Base-by-base conservation (phyloP, 768 basidiomycete genomes). In the Clavaria fumosa region DNA sequence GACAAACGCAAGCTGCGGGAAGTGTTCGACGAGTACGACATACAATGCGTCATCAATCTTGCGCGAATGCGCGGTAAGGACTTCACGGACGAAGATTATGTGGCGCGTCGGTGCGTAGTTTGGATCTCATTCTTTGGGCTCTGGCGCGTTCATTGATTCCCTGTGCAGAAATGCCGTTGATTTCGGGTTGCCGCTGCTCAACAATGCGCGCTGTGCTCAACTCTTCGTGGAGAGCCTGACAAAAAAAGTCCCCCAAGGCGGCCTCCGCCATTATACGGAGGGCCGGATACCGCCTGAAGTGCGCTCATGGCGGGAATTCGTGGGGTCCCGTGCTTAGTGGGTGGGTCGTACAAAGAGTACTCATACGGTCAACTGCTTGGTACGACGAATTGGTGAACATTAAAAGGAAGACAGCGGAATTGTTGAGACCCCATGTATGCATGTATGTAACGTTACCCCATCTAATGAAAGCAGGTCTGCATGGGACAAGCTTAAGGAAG, bases 1-100 rank as follows among this genome's bases (percentile, higher is more conserved):
- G 95, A 99, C 61, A 97, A 99, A 68, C 70, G 95, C 34, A 89
- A 85, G 57, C 66, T 97, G 11, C 79, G 86, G 23, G 80, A 89
- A 54, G 93, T 93, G 9, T 91, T 86, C 44, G 84, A 88, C 55
- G 83, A 93, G 57, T 81, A 80, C 55, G 85, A 96, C 46, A 93
- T 99, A 48, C 81, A 89, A 51, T 79, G 76, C 33, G 95, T 99
- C 30, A 75, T 97, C 59, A 96, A 97, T 61, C 69, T 99, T 36
- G 79, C 93, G 7, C 74, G 78, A 50, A 61, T 71, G 38, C 77
- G 89, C 4, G 91, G 79, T 23, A 63, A 60, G 28, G 73, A 75
- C 48, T 73, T 78, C 9, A 65, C 75, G 9, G 95, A 97, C 53
- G 86, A 96, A 53, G 90, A 97, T 49, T 99, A 99, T 50, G 91